Evolutionary conservation across 257 asterid species (phyloP), one percentile per base, ranked within the genome.

Genomic region (Nemophila menziesii): DNA sequence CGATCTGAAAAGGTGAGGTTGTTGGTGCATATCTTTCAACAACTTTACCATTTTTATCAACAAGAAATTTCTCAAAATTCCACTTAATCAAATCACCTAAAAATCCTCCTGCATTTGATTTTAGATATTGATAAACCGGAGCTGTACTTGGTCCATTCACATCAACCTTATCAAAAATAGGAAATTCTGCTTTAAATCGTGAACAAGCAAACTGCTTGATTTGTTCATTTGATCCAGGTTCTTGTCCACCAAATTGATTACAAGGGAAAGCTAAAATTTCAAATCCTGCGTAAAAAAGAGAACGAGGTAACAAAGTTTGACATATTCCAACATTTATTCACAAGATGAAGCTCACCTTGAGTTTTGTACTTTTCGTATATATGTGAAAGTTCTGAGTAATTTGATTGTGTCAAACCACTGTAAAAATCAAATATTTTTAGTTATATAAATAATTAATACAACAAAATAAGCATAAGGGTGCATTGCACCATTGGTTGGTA

Each of bases 231-330:
- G 95, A 73, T 52, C 95, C 95, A 10, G 97, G 95, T 65, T 87
- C 97, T 67, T 87, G 97, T 39, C 78, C 92, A 22, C 97, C 97
- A 54, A 87, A 87, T 62, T 87, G 97, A 66, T 87, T 87, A 52
- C 97, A 80, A 12, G 97, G 97, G 33, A 87, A 87, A 50, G 97
- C 97, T 60, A 87, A 62, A 51, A 87, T 83, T 62, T 87, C 95
- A 24, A 87, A 71, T 40, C 95, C 97, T 87, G 78, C 65, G 69
- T 54, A 53, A 33, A 20, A 29, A 20, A 20, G 11, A 29, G 12
- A 29, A 29, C 5, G 12, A 29, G 2, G 36, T 29, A 29, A 29
- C 3, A 29, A 7, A 29, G 12, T 29, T 29, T 29, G 12, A 29
- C 2, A 29, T 16, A 16, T 16, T 42, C 11, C 10, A 16, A 42